Evolutionary conservation across 352 stramenopile species (phyloP), one percentile per base, ranked within the genome.

Genomic region (Phytophthora megakarya): DNA sequence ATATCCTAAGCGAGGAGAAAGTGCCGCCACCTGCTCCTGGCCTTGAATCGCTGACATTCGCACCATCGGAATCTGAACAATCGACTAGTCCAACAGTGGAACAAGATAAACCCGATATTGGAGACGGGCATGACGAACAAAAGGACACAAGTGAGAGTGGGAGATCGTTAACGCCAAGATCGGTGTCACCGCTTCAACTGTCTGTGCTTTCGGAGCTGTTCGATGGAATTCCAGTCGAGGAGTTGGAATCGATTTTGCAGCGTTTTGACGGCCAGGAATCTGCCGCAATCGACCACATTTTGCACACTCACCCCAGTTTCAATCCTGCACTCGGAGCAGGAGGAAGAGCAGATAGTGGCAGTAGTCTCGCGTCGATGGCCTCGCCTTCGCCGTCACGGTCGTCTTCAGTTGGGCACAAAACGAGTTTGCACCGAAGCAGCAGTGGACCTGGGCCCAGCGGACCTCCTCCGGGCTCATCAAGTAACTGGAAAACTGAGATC

Each of bases 401-500:
- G 28, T 65, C 70, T 42, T 69, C 56, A 8, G 21, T 50, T 48
- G 65, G 59, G 15, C 61, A 67, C 32, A 78, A 78, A 30, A 61
- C 70, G 5, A 73, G 33, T 26, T 60, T 77, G 32, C 72, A 80
- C n/a, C 74, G 70, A 35, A 73, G 72, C 25, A 70, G 61, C 22
- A 76, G 51, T 18, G 59, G 56, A 22, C 65, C 63, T 11, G 58
- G 53, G 53, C 16, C 54, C 13, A 74, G 50, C 11, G 72, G 59
- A 50, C 66, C 61, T 47, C 56, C 60, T 7, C 55, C 40, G 22
- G 67, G 59, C 15, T 70, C 70, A 10, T 68, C 69, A 19, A 85
- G 70, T 67, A 95, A 95, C 65, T 93, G 86, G 86, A 95, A 95
- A 69, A 95, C 86, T 15, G 86, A 95, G 60, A 88, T 95, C 57